These are phyloP conservation scores for Symmetrospora coprosmae DNA, from an alignment of 768 basidiomycete genomes.

Conservation along the genomic window DNA sequence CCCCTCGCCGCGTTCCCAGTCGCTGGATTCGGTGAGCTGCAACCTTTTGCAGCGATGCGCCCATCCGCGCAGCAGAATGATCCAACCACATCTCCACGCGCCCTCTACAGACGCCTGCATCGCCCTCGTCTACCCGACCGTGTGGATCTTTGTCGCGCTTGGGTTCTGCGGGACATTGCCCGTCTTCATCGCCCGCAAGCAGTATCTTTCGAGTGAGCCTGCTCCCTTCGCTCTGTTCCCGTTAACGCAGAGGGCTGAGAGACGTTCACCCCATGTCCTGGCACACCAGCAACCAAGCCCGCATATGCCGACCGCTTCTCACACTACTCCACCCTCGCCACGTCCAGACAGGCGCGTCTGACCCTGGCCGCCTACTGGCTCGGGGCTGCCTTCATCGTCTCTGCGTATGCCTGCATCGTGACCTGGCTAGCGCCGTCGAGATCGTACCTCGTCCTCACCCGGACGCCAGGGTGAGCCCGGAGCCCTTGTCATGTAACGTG, in stretches of 20 bases:
- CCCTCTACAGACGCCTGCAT: neutral
- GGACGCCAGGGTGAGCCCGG: conserved; percentile 1
- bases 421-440: neutral
- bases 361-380: neutral
- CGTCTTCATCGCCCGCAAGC: conserved; percentile 12
- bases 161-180: conserved; percentile 5
- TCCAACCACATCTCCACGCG: neutral
- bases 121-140: conserved; percentile 3
- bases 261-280: no score
- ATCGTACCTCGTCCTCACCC: neutral
- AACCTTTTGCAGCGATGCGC: neutral
- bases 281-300: neutral
- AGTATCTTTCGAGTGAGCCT: neutral
- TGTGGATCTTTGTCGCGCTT: conserved; percentile 5
- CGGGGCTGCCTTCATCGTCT: neutral
- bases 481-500: neutral
- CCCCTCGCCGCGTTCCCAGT: neutral
- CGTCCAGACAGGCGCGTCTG: neutral
- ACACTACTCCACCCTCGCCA: neutral
- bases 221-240: no score
- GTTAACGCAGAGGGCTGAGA: no score
- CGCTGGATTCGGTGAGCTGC: conserved; percentile 11
- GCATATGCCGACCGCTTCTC: neutral
- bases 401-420: neutral
- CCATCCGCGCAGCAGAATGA: no score